Base-by-base conservation (phyloP, 2,329 filamentous ascomycete species). In the Penicillium sp. region DNA sequence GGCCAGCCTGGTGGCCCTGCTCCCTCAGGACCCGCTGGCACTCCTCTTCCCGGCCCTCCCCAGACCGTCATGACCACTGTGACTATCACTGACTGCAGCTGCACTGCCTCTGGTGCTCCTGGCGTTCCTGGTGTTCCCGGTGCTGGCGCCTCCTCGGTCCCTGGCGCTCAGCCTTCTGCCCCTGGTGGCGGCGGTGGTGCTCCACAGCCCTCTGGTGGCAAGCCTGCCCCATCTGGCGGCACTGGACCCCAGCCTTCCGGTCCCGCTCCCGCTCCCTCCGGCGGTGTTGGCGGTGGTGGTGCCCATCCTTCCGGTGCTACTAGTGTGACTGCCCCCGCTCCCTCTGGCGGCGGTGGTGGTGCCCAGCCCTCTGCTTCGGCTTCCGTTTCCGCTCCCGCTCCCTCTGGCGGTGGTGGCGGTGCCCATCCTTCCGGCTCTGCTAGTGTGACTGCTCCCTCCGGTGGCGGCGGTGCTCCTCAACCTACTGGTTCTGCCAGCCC, bases 71-170 rank as follows among this genome's bases (percentile, higher is more conserved):
- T 61, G 8, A 62, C 54, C 18, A 66, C 62, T 16, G 44, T 65
- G 18, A 65, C 62, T 30, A 56, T 61, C 13, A 62, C 59, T 19
- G 58, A 57, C 42, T 65, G 63, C 50, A 53, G 51, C 39, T 60
- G 61, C 29, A 26, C 58, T 54, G 44, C 51, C n/a, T 52, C 55
- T 43, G 51, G 45, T 41, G 19, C 42, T 27, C 42, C 57, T 29
- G 47, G 49, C 13, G 23, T 23, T 23, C 23, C 23, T 11, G 36
- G 44, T 45, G 46, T 43, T 5, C 47, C 60, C 18, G 46, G 57
- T 42, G 35, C 27, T 13, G 34, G 46, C 10, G 46, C 32, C 18
- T 16, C n/a, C 9, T 27, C 39, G 14, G 14, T 26, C 13, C 34
- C 52, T 32, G 42, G 49, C 18, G 48, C 51, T 23, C 45, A 47